Evolutionary conservation across 176 grass and related monocot genomes (phyloP).

Genomic region (Lolium multiflorum): DNA sequence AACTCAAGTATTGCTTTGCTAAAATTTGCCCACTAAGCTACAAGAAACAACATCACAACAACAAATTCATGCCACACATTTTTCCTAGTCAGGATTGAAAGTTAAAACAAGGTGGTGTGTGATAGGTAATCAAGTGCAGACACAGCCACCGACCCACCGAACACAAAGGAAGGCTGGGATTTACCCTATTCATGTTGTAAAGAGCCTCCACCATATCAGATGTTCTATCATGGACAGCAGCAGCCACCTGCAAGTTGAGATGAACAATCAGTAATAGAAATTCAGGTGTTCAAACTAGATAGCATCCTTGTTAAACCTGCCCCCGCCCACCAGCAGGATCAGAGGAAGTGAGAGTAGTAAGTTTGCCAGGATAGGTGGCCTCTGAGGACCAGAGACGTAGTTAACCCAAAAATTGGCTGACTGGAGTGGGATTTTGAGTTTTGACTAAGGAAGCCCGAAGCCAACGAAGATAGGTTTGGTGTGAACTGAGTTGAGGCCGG

Average conservation of each 20-base stretch:
- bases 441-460: not conserved
- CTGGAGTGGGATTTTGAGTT: not conserved
- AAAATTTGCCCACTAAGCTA: not conserved
- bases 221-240: constrained; percentile 74
- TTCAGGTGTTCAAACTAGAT: constrained; percentile 7
- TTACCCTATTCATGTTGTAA: constrained; percentile 97
- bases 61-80: constrained; percentile 23
- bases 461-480: not conserved
- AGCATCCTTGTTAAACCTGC: not conserved
- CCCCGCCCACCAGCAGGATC: not conserved
- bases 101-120: not conserved
- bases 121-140: not conserved
- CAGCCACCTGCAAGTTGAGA: constrained; percentile 72
- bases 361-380: not conserved
- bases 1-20: constrained; percentile 9
- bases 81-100: constrained; percentile 17
- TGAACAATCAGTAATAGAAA: constrained; percentile 27
- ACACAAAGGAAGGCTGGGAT: constrained; percentile 35
- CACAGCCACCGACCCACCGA: not conserved
- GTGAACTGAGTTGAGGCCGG: not conserved
- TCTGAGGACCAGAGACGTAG: not conserved
- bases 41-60: constrained; percentile 18
- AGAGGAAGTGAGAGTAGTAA: not conserved
- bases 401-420: not conserved
- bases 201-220: constrained; percentile 94